Conservation (phyloP, 331 rosid species). For the Cydonia oblonga region DNA sequence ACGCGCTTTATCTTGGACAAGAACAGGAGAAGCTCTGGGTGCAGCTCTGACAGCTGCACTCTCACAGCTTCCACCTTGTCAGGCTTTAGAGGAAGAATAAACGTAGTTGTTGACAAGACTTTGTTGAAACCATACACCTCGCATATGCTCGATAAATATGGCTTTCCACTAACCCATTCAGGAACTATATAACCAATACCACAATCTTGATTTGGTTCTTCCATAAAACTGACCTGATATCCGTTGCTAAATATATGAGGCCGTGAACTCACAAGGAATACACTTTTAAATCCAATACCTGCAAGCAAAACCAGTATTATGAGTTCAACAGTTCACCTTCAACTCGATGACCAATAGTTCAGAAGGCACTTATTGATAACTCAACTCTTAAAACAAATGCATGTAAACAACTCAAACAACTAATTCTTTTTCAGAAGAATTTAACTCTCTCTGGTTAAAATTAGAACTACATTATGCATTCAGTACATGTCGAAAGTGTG, state of each 20-base stretch:
- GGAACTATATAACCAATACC: conserved; percentile 17
- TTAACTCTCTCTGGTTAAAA: too few relatives aligned
- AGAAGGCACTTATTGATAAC: not conserved
- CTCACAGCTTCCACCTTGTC: conserved; percentile 13
- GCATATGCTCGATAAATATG: not conserved
- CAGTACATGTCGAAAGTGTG: too few relatives aligned
- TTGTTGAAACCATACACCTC: not conserved
- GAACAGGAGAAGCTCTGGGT: conserved; percentile 14
- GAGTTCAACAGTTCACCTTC: too few relatives aligned
- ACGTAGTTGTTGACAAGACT: not conserved
- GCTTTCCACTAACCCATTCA: conserved; percentile 3
- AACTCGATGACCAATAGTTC: not conserved
- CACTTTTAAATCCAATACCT: too few relatives aligned
- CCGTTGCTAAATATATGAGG: too few relatives aligned
- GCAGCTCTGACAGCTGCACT: conserved; percentile 3
- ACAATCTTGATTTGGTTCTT: conserved; percentile 1
- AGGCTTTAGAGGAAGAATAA: conserved; percentile 6
- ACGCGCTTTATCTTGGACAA: not conserved
- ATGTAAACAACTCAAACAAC: too few relatives aligned
- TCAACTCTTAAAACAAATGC: not conserved
- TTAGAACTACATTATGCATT: too few relatives aligned
- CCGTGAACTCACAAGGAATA: too few relatives aligned
- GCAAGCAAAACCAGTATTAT: too few relatives aligned
- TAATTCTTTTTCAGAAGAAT: too few relatives aligned
- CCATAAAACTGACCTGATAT: not conserved